Evolutionary conservation across 768 basidiomycete genomes (phyloP), one percentile per base, ranked within the genome.

Genomic region (Rubroboletus pulcherrimus): DNA sequence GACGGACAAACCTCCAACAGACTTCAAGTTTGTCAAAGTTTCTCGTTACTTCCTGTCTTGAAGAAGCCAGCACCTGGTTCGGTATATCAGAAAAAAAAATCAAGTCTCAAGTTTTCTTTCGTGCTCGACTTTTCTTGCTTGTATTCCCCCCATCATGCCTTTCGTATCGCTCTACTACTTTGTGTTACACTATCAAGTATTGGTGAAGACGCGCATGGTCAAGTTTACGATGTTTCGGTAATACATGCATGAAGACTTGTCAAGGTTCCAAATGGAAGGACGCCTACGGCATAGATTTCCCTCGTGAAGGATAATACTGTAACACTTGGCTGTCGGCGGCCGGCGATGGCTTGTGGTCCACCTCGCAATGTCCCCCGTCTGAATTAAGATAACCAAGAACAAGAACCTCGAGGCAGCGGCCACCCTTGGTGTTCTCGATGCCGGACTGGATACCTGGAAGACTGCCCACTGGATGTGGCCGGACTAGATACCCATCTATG

Each of bases 81-180:
- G 76, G 77, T 84, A 81, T 71, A 69, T 75, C 74, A 79, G 74
- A 79, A 73, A 74, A 75, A 49, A 75, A 74, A 75, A 69, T 74
- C 81, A 84, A 85, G 81, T 82, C 83, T 79, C 83, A 85, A 84
- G 82, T 85, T 74, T 79, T 74, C 71, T 77, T 67, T 77, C 76
- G 74, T 77, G 77, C 70, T 74, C 80, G 69, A 74, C 75, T 72
- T 80, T 78, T 81, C 77, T 77, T 77, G 71, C 73, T 77, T 69
- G 73, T 74, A 72, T 63, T 68, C 60, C 60, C 56, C 39, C 47
- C 64, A 57, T 63, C 63, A 60, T 67, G 67, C 65, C 63, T 74
- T 72, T 75, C 73, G 67, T 75, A 75, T 71, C 73, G 74, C 73
- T 72, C 75, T 79, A 75, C 69, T 74, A 72, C 74, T 72, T 73